Evolutionary conservation across 2,329 filamentous ascomycete genomes (phyloP).

Genomic region (Leptographium radiaticola): DNA sequence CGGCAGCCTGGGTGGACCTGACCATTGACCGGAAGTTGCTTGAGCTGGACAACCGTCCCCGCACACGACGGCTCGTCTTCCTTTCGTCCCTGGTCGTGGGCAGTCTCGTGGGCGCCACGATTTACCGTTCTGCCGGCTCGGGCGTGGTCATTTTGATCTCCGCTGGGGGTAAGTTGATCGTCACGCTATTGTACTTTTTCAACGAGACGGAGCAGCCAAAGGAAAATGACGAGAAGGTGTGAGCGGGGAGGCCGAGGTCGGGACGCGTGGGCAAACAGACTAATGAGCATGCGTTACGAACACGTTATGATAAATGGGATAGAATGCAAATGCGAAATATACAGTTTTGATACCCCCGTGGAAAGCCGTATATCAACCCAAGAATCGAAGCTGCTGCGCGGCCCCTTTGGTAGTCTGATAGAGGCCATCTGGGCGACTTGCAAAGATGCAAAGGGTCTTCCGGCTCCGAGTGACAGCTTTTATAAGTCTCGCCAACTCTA

Average conservation of each 20-base stretch:
- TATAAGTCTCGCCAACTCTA: too few species aligned
- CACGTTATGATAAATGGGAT: too few species aligned
- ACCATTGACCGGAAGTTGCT: constrained; percentile 41
- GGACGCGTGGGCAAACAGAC: too few species aligned
- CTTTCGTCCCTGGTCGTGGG: constrained; percentile 33
- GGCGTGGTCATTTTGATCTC: constrained; percentile 29
- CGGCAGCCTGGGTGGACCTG: constrained; percentile 48
- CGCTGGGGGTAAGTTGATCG: constrained; percentile 30
- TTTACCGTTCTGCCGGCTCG: constrained; percentile 30
- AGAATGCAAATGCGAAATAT: too few species aligned
- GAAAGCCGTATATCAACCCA: too few species aligned
- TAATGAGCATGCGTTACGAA: too few species aligned
- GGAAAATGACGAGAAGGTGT: constrained; percentile 4
- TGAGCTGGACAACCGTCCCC: constrained; percentile 29
- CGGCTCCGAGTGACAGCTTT: too few species aligned
- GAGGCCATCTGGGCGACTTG: too few species aligned
- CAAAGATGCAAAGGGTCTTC: too few species aligned
- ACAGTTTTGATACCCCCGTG: too few species aligned
- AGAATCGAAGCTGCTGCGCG: too few species aligned
- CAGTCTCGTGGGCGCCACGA: constrained; percentile 36
- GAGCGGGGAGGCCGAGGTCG: background rate
- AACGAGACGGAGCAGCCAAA: constrained; percentile 22
- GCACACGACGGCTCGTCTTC: constrained; percentile 38
- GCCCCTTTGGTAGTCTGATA: too few species aligned
- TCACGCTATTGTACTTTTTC: constrained; percentile 30